Evolutionary conservation across 2,329 filamentous ascomycete species (phyloP), one percentile per base, ranked within the genome.

Genomic region (Apiospora saccharicola): DNA sequence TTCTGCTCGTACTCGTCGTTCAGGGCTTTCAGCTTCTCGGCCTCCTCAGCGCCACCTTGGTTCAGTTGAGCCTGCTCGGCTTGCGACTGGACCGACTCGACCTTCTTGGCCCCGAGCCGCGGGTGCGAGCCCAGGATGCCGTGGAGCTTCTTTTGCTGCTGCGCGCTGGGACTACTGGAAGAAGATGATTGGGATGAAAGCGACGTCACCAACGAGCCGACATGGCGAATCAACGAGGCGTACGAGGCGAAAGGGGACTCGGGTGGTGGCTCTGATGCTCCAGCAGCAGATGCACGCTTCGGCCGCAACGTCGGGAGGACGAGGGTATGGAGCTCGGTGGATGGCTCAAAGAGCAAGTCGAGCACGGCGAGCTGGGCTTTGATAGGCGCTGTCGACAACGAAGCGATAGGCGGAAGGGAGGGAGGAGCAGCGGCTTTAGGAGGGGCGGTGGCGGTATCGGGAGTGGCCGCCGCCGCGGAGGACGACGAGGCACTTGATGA

Each of bases 271-370:
- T 30, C 22, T n/a, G 57, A 41, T 41, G 19, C 14, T 41, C 19
- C 30, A 1, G 97, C 88, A 80, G 97, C 94, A 82, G 97, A 96
- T 74, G 97, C 90, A 13, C 73, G 73, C 46, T 61, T 77, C 1
- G 80, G 77, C 53, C 85, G 86, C n/a, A 97, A 85, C 2, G 92
- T 83, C 1, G 93, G 93, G 7, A 94, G 80, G 22, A 93, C 89
- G 19, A 96, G 86, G 16, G 88, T 86, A 81, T 96, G 94, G 1
- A 98, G 90, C 69, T 91, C 89, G 0, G 88, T 85, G 71, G 92
- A 95, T 22, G 94, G 93, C 81, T 98, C 95, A 82, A 98, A 98
- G 73, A 98, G 91, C 4, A 91, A 87, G 82, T 97, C 93, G 68
- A 98, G 89, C 69, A 91, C 85, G 5, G 82, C 79, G 49, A 85